Base-by-base conservation (phyloP, 176 grass and related monocot species). In the Musa beccarii region DNA sequence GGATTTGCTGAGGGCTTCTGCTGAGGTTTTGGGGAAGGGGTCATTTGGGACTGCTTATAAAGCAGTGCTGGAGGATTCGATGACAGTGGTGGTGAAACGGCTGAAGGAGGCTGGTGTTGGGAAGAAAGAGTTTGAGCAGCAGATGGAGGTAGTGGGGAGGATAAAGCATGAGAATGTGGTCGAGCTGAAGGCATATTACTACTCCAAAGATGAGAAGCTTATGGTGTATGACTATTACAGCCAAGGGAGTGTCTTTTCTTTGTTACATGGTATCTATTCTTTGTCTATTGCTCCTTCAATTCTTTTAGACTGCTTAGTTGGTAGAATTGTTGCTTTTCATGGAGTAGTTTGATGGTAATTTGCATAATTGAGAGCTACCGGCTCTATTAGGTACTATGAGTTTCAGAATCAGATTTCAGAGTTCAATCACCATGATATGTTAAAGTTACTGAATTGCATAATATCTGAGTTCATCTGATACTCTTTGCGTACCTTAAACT, bases 131-230 rank as follows among this genome's bases (percentile, higher is more conserved):
- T 97, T 97, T 29, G 93, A 97, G 81, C 93, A 93, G 79, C 90
- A 90, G 79, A 90, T 97, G 90, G 93, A 97, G 81, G 78, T 88
- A 2, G 83, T 97, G 0, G 93, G 90, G 3, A 83, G 82, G 80
- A 90, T 86, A 50, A 91, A 89, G 0, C 85, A 92, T 55, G 85
- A 80, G 29, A 88, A 89, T 69, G 93, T 97, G 66, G 93, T 77
- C 0, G 93, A 97, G 67, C 83, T 97, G 55, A 77, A 86, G 17
- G 93, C 87, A 0, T 97, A 93, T 79, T 97, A 90, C 88, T 97
- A 89, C 77, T 96, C 93, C 56, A 97, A 97, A 85, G 93, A 97
- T 68, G 93, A 97, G 80, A 97, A 97, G 83, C 84, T 97, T 63
- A 89, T 90, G 1, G 93, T 97, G 2, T 90, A 90, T 2, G 93